Base-by-base conservation (phyloP, 1,284 basidiomycete species). In the Apiotrichum mycotoxinovorans region DNA sequence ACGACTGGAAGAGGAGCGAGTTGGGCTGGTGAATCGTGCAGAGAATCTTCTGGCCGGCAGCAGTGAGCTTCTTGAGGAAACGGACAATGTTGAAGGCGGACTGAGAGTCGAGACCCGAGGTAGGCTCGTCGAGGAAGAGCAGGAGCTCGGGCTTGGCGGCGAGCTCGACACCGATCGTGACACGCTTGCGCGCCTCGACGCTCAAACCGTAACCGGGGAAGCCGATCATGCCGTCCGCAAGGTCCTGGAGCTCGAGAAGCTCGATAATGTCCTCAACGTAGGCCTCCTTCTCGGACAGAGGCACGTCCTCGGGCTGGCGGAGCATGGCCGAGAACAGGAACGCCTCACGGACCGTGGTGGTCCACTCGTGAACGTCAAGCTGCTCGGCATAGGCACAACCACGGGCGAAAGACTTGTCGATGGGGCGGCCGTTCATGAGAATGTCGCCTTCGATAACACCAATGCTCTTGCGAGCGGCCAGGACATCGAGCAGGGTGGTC, bases 291-390 rank as follows among this genome's bases (percentile, higher is more conserved):
- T 82, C 81, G 47, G 73, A 74, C 58, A 79, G 72, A 17, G 81
- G 70, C 1, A 82, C 77, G 26, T 73, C 57, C 57, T 78, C 74
- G 4, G 81, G 79, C 67, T 84, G 83, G 49, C 83, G 80, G 11
- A 85, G 78, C 69, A 83, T 80, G 5, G 83, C 83, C 2, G 81
- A 83, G 74, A 83, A 83, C 45, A 80, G 77, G 45, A 84, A 75
- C 0, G 83, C 82, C 65, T 84, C 83, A 49, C 83, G 80, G 22
- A 84, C 81, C 26, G 82, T 83, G 7, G 90, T 84, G 14, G 88
- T 91, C 60, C 84, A 87, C 74, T 91, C 89, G 72, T 94, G 91
- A 2, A 88, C 85, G 67, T 94, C 91, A 83, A 70, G 66, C 56
- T 61, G 61, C 46, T 66, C 62, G 35, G 87, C 88, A 60, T 80